Evolutionary conservation across 257 asterid genomes (phyloP), one percentile per base, ranked within the genome.

Genomic region (Linaria vulgaris): DNA sequence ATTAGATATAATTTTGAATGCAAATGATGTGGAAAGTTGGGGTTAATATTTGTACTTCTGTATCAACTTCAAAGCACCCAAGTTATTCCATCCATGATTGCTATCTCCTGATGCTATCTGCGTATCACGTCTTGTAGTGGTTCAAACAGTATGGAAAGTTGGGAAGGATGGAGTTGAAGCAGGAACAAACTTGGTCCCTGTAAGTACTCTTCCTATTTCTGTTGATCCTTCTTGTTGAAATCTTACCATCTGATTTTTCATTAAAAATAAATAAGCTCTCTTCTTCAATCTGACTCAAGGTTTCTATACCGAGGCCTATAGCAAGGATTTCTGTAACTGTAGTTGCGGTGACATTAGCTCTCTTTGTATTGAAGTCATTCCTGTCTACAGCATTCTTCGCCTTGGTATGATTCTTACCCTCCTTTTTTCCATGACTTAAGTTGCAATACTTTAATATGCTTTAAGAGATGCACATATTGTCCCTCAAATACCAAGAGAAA

Each of bases 121-220:
- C n/a, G 3, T 38, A n/a, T 3, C 6, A 6, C 65, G 38, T n/a
- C 50, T 63, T 56, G 44, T 68, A 91, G 98, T 77, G 72, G 48
- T 80, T 73, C 88, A 78, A 76, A 90, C 92, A 11, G 85, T 59
- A 44, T 85, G 84, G 90, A 94, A 74, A 66, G 83, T 87, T 58
- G 97, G 95, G 63, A 94, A 78, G 78, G 91, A 89, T 77, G 95
- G 95, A 59, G 61, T 90, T 72, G 99, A 90, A 73, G 95, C 87
- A n/a, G 99, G 97, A 79, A 80, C 95, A 24, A 78, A 67, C 72
- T 66, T 94, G 72, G 96, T 94, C 67, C 96, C 99, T 31, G 99
- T 94, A 77, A 83, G 96, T 73, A 34, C 46, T 54, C 25, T 16
- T 38, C 17, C 19, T 27, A 22, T 39, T 30, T 38, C 19, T 27